phyloP scores from a whole-genome alignment of 2,329 filamentous ascomycete genomes.

The Calonectria leucothoes region DNA sequence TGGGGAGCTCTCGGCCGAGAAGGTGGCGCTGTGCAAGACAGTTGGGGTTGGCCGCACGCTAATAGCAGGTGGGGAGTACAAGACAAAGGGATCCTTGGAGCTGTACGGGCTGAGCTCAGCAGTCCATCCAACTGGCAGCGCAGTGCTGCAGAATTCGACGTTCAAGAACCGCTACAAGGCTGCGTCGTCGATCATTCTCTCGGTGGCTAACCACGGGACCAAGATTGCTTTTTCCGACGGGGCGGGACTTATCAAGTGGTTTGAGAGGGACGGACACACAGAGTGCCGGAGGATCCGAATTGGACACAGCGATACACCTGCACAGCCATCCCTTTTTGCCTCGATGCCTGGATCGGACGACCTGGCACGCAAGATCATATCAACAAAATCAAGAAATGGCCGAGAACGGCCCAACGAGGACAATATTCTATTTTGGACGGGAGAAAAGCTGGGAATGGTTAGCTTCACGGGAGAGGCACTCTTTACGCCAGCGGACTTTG shows the following conservation, averaged over 20 bases:
- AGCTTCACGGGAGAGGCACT: constrained; percentile 67
- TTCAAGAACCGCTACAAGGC: constrained; percentile 88
- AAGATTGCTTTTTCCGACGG: constrained; percentile 87
- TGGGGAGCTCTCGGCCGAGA: constrained; percentile 66
- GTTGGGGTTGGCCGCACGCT: constrained; percentile 70
- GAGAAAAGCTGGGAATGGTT: constrained; percentile 82
- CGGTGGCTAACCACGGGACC: constrained; percentile 83
- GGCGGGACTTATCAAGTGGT: constrained; percentile 87
- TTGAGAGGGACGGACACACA: constrained; percentile 83
- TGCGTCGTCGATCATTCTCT: constrained; percentile 82
- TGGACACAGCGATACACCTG: constrained; percentile 63
- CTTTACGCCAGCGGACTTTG: constrained; percentile 64
- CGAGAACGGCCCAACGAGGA: constrained; percentile 62
- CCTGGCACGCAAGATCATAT: constrained; percentile 83
- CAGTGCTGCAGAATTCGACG: constrained; percentile 55
- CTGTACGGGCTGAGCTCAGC: constrained; percentile 73
- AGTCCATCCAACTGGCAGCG: constrained; percentile 41
- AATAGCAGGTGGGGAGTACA: constrained; percentile 89
- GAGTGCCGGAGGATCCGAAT: constrained; percentile 67
- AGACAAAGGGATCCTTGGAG: constrained; percentile 89
- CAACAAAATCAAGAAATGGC: constrained; percentile 59
- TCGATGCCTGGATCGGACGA: constrained; percentile 71
- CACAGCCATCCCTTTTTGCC: constrained; percentile 62
- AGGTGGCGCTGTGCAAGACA: constrained; percentile 65
- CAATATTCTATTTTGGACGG: constrained; percentile 88